phyloP scores from a whole-genome alignment of 495 filamentous ascomycete species.

The Penicillium tannophilum region DNA sequence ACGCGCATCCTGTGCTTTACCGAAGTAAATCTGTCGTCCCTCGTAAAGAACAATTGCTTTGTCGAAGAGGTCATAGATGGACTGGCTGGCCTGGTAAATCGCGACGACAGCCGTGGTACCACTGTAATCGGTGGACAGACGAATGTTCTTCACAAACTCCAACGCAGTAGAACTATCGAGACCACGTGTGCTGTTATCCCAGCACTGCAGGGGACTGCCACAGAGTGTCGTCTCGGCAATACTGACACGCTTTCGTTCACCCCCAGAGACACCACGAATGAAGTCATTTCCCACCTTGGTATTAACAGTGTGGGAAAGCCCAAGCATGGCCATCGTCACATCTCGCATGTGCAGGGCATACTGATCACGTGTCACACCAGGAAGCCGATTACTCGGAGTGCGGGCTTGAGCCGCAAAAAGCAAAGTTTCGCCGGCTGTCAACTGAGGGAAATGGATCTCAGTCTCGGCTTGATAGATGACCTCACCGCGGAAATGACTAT shows the following conservation, averaged over 20 bases:
- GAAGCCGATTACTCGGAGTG: constrained; percentile 62
- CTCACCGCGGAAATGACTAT: constrained; percentile 71
- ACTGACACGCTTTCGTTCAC: constrained; percentile 81
- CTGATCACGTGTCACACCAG: constrained; percentile 57
- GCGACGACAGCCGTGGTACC: constrained; percentile 72
- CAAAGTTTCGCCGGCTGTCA: constrained; percentile 78
- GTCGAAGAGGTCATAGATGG: constrained; percentile 76
- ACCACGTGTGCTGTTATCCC: constrained; percentile 79
- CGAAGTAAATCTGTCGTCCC: constrained; percentile 83
- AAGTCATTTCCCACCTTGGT: constrained; percentile 80
- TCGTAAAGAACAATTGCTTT: constrained; percentile 80
- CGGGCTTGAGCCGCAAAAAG: constrained; percentile 72
- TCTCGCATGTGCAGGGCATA: constrained; percentile 72
- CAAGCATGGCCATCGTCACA: constrained; percentile 79
- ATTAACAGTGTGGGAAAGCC: constrained; percentile 73
- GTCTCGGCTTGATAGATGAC: constrained; percentile 80
- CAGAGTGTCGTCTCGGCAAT: constrained; percentile 73
- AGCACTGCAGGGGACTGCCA: constrained; percentile 72
- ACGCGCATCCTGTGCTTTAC: constrained; percentile 60
- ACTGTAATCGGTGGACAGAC: constrained; percentile 64
- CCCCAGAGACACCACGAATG: constrained; percentile 77
- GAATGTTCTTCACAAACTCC: constrained; percentile 74
- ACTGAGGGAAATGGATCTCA: constrained; percentile 78
- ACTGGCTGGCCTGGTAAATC: constrained; percentile 82
- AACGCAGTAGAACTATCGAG: constrained; percentile 79